Conservation (phyloP, 495 filamentous ascomycete species). For the Cercophora samala region DNA sequence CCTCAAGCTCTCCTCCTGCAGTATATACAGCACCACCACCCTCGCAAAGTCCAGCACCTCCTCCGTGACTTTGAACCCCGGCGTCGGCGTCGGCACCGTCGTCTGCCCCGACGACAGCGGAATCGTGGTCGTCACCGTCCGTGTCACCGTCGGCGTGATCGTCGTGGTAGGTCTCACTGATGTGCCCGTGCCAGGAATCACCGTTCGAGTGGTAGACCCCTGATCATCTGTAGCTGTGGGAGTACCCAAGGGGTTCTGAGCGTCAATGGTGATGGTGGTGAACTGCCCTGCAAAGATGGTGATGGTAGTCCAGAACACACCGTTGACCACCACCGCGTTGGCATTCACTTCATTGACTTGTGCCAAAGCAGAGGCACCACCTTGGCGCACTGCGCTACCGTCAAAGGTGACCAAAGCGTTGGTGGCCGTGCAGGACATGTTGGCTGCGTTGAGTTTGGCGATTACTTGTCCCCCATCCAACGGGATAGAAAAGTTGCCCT, state of each 20-base stretch:
- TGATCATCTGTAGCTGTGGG: neutral
- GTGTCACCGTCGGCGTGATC: constrained; percentile 23
- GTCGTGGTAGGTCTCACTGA: constrained; percentile 17
- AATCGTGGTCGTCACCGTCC: constrained; percentile 31
- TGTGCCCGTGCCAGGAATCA: constrained; percentile 26
- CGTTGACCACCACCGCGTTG: constrained; percentile 30
- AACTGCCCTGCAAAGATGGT: constrained; percentile 34
- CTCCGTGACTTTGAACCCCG: constrained; percentile 41
- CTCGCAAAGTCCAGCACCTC: constrained; percentile 65
- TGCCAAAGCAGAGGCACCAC: constrained; percentile 21
- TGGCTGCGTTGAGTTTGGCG: constrained; percentile 67
- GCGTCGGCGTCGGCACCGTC: constrained; percentile 25
- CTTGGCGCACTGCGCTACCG: constrained; percentile 43
- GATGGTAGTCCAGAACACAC: constrained; percentile 36
- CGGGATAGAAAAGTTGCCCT: constrained; percentile 69
- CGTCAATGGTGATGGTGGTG: constrained; percentile 33
- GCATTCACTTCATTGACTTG: constrained; percentile 16
- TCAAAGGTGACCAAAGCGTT: constrained; percentile 85
- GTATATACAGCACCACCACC: constrained; percentile 58
- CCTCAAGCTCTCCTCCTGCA: constrained; percentile 53
- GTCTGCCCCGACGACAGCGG: constrained; percentile 23
- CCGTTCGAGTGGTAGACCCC: constrained; percentile 27
- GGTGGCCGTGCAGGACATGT: constrained; percentile 73
- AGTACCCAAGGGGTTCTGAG: constrained; percentile 11
- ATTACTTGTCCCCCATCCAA: constrained; percentile 65